phyloP scores from a whole-genome alignment of 139 green algal species.

The Penium margaritaceum region DNA sequence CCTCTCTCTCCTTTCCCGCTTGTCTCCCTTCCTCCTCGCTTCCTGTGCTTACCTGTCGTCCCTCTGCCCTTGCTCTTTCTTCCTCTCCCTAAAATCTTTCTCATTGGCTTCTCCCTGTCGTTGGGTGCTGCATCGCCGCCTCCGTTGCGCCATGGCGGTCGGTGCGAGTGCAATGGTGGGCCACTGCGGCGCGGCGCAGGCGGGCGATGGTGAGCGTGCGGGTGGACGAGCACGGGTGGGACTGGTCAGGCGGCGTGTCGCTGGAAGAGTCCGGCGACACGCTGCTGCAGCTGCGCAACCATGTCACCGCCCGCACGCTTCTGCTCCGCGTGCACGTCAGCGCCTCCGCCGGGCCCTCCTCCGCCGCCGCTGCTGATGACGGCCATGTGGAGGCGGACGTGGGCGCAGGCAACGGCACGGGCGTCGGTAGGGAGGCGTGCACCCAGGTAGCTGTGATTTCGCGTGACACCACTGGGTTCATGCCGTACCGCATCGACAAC shows the following conservation, averaged over 20 bases:
- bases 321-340: conserved; percentile 37
- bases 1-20: too few relatives aligned
- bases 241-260: conserved; percentile 43
- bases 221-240: conserved; percentile 38
- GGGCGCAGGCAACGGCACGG: conserved; percentile 13
- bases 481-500: conserved; percentile 47
- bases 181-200: conserved; percentile 16
- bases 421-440: too few relatives aligned
- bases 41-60: too few relatives aligned
- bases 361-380: background rate
- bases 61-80: too few relatives aligned
- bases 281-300: conserved; percentile 37
- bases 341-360: conserved; percentile 4
- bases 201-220: conserved; percentile 24
- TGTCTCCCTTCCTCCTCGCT: too few relatives aligned
- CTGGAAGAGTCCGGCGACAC: conserved; percentile 36
- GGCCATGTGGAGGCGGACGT: background rate
- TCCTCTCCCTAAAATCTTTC: too few relatives aligned
- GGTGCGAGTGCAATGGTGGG: too few relatives aligned
- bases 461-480: conserved; percentile 25
- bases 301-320: background rate
- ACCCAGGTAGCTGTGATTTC: too few relatives aligned
- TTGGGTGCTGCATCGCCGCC: too few relatives aligned
- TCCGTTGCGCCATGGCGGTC: too few relatives aligned
- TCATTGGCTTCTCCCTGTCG: too few relatives aligned